Base-by-base conservation (phyloP, 129 eudicot genomes). In the Sambucus nigra region DNA sequence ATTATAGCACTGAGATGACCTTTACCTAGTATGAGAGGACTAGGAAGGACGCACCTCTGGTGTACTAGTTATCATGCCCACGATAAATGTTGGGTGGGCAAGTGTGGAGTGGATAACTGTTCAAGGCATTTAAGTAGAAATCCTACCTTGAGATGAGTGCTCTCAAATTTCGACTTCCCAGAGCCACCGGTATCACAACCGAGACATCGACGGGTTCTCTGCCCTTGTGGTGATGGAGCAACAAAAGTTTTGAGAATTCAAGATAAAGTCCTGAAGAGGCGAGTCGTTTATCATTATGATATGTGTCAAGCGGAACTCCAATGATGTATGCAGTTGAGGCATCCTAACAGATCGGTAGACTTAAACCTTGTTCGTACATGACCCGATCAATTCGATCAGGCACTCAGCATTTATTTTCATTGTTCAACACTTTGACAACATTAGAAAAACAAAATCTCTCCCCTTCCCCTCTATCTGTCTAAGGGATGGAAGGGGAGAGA, bases 71-170 rank as follows among this genome's bases (percentile, higher is more conserved):
- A n/a, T n/a, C n/a, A n/a, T n/a, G n/a, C n/a, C n/a, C n/a, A n/a
- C n/a, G n/a, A n/a, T n/a, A n/a, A 14, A 38, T 11, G 0, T 9
- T 61, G 47, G 48, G 48, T 27, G 49, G 67, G 32, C 67, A 35
- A 61, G 47, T 61, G 46, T 57, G 53, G 16, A 61, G 15, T 48
- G 28, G 47, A 61, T 61, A 47, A 49, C 50, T 61, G 42, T 24
- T 49, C n/a, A 61, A 61, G 46, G 65, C 53, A 44, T 60, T 42
- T 60, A 60, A 61, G 67, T 29, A 47, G 57, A 5, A 31, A 31
- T 0, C 38, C 38, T 40, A 61, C 46, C 47, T 48, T 47, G 49
- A 61, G 46, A 61, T 49, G 57, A 47, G 67, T 49, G 55, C 55
- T 60, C 57, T 61, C 57, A 22, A 22, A 44, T 46, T 25, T 55